Conservation (phyloP, 176 grass and related monocot genomes). For the Poa pratensis region DNA sequence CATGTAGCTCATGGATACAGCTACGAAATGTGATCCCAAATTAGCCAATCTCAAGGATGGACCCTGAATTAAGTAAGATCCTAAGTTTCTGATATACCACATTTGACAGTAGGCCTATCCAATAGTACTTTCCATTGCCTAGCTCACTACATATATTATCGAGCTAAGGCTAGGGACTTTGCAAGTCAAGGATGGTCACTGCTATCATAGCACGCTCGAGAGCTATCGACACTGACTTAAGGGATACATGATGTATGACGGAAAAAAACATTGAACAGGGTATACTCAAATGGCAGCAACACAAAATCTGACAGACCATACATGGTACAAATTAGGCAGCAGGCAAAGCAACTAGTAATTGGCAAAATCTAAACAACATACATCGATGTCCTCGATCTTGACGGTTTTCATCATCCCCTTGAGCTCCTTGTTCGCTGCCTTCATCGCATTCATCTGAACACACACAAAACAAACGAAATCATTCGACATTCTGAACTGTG, state of each 20-base stretch:
- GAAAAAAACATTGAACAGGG: neutral
- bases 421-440: slow-evolving; percentile 91
- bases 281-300: neutral
- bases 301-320: neutral
- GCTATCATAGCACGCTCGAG: neutral
- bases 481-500: neutral
- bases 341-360: neutral
- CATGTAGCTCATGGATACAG: slow-evolving; percentile 7
- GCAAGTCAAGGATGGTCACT: neutral
- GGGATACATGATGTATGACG: neutral
- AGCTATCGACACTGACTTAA: neutral
- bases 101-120: neutral
- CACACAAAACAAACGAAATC: neutral
- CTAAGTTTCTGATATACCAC: neutral
- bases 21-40: neutral
- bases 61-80: neutral
- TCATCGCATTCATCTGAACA: slow-evolving; percentile 82
- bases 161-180: neutral
- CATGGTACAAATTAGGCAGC: neutral
- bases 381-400: slow-evolving; percentile 93
- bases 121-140: neutral
- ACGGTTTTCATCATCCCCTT: slow-evolving; percentile 99
- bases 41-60: neutral
- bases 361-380: slow-evolving; percentile 34
- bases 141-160: neutral